Evolutionary conservation across 1,139 yeast genomes (phyloP).

Genomic region (Lodderomyces metapsilosis): DNA sequence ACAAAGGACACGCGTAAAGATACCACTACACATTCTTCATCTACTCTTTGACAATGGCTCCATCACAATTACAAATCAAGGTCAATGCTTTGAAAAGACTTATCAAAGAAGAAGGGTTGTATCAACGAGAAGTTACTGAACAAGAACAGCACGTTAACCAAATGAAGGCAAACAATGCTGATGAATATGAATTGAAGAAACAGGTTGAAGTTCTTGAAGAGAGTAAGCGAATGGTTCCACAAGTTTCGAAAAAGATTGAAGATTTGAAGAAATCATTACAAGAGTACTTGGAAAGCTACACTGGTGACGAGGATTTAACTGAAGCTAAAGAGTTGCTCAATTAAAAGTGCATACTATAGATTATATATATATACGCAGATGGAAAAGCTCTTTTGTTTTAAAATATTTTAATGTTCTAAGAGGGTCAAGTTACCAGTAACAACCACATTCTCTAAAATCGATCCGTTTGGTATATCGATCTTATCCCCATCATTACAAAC

Average conservation of each 20-base stretch:
- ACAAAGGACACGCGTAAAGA: neutral
- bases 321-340: slow-evolving; percentile 34
- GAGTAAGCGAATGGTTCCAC: slow-evolving; percentile 67
- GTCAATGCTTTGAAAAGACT: slow-evolving; percentile 71
- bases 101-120: slow-evolving; percentile 66
- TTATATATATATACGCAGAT: neutral
- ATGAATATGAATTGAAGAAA: slow-evolving; percentile 71
- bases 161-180: slow-evolving; percentile 47
- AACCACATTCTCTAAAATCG: slow-evolving; percentile 91
- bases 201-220: slow-evolving; percentile 63
- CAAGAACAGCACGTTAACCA: slow-evolving; percentile 51
- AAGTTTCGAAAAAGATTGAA: slow-evolving; percentile 51
- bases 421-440: slow-evolving; percentile 96
- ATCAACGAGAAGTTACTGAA: slow-evolving; percentile 62
- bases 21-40: no score
- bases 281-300: slow-evolving; percentile 23
- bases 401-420: slow-evolving; percentile 84
- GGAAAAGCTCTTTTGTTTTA: no score
- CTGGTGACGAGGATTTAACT: slow-evolving; percentile 50
- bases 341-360: neutral
- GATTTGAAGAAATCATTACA: slow-evolving; percentile 49
- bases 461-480: slow-evolving; percentile 96
- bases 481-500: slow-evolving; percentile 97
- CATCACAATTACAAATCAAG: slow-evolving; percentile 74
- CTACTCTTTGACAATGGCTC: slow-evolving; percentile 69